A percentile compares a stretch with the other conserved stretches of the same genome.
phyloP scores from a whole-genome alignment of 78 protist species.

The Anaeramoeba ignava region DNA sequence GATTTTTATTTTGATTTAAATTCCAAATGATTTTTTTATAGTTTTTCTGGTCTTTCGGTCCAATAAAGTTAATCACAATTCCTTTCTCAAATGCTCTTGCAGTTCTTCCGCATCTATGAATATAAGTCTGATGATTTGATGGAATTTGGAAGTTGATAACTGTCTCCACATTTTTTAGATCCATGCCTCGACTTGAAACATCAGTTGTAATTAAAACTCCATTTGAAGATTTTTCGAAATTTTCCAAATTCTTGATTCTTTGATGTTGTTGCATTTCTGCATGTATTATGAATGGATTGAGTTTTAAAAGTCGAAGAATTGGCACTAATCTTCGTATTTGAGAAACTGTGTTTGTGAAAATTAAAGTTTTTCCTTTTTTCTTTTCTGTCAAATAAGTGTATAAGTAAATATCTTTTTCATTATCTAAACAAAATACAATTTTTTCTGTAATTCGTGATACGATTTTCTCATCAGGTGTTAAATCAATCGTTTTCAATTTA shows the following conservation, averaged over 20 bases:
- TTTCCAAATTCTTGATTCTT: background rate
- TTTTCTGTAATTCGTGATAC: background rate
- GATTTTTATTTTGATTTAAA: background rate
- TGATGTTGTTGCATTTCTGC: background rate
- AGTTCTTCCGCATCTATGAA: slow-evolving; percentile 4
- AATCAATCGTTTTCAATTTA: background rate
- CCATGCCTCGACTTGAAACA: background rate
- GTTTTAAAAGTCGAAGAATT: background rate
- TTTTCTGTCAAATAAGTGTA: background rate
- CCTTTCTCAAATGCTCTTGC: background rate
- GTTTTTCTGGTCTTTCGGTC: background rate
- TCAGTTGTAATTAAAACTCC: background rate
- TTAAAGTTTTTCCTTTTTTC: background rate
- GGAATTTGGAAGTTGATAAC: background rate
- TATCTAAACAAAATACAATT: background rate
- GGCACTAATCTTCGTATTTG: slow-evolving; percentile 2
- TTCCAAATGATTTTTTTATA: background rate
- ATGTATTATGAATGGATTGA: background rate
- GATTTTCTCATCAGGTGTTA: background rate
- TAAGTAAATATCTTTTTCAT: background rate
- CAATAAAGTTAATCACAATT: background rate
- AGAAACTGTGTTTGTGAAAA: background rate
- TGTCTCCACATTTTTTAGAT: background rate
- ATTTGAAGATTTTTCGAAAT: background rate
- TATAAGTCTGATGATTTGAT: background rate